Conservation (phyloP, 2,329 filamentous ascomycete species). For the Fusarium musae region DNA sequence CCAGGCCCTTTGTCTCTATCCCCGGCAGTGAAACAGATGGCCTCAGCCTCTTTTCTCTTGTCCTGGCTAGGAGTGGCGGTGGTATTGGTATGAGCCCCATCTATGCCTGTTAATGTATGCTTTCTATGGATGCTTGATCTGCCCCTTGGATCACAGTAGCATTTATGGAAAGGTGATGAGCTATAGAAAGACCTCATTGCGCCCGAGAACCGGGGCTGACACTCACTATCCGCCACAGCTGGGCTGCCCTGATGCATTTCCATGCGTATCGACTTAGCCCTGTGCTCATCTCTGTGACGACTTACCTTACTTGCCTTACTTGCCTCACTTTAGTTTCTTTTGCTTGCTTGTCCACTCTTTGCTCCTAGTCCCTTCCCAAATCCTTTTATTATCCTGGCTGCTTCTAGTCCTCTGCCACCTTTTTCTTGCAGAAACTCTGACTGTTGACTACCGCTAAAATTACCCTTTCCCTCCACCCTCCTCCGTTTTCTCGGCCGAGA, state of each 20-base stretch:
- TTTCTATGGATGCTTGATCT: constrained; percentile 26
- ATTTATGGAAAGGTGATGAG: constrained; percentile 10
- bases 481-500: constrained; percentile 38
- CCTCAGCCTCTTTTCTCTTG: constrained; percentile 14
- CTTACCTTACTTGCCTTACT: neutral
- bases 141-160: constrained; percentile 21
- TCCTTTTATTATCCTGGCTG: constrained; percentile 23
- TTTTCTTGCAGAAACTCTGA: constrained; percentile 25
- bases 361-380: constrained; percentile 3
- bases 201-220: constrained; percentile 28
- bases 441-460: constrained; percentile 19
- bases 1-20: neutral
- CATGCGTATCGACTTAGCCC: constrained; percentile 28
- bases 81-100: constrained; percentile 22
- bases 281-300: constrained; percentile 25
- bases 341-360: constrained; percentile 10
- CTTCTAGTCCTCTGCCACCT: constrained; percentile 25
- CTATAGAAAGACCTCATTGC: constrained; percentile 36
- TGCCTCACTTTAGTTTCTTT: constrained; percentile 11
- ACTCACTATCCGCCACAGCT: constrained; percentile 23
- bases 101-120: constrained; percentile 16
- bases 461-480: constrained; percentile 9
- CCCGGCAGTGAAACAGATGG: constrained; percentile 8
- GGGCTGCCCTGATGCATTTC: constrained; percentile 33
- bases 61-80: constrained; percentile 14